Evolutionary conservation across 225 moss, liverwort and hornwort genomes (phyloP), one percentile per base, ranked within the genome.

Genomic region (Asterella californica): DNA sequence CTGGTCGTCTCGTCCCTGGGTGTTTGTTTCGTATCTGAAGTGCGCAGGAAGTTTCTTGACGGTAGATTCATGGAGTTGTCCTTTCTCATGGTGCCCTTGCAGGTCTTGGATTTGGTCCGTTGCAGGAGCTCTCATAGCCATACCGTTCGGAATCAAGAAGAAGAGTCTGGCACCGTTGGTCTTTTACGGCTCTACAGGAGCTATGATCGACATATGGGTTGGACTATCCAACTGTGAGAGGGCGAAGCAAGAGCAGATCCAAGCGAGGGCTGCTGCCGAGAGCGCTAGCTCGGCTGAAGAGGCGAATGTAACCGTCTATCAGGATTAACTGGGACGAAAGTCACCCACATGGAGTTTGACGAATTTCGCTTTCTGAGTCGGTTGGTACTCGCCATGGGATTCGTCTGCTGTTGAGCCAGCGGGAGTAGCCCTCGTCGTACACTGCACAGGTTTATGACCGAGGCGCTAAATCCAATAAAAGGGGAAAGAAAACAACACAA

Each of bases 101-200:
- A 96, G 92, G 79, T 94, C 92, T 45, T 94, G 94, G 94, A 89
- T 94, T 85, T 94, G 86, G 72, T 94, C 94, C 12, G 84, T 91
- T 30, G 34, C 91, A 70, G 92, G 92, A 57, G 92, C 91, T 25
- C 88, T 88, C 19, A 78, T 96, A 33, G 83, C 94, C 38, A 86
- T 96, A 79, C 94, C 91, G 48, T 76, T 96, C 2, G 92, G 94
- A 22, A 94, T 96, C 27, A 90, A 70, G 74, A 89, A 84, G 85
- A 96, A 94, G 67, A 90, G 90, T 60, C 50, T 94, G 15, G 90
- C 90, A 11, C 94, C 94, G 37, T 79, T 96, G 29, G 91, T 96
- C 47, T 94, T 94, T 77, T 94, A 92, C 60, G 91, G 94, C 21
- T 87, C 94, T 48, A 96, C 94, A 7, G 94, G 92, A 37, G 96